phyloP scores from a whole-genome alignment of 225 moss, liverwort and hornwort species.

The Bryoerythrophyllum caledonicum region DNA sequence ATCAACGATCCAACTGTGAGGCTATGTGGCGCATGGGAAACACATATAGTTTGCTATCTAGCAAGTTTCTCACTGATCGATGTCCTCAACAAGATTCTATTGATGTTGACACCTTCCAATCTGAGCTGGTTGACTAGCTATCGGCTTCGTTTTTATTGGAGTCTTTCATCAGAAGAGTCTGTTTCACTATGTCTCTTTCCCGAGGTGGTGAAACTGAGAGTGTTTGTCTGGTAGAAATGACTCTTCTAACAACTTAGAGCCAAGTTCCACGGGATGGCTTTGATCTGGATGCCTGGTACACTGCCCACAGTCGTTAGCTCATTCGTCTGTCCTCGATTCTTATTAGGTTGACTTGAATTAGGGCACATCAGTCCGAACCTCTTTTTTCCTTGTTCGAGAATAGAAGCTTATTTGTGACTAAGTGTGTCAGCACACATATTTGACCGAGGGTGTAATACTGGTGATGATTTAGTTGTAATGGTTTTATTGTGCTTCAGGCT shows the following conservation, averaged over 20 bases:
- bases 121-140: slow-evolving; percentile 10
- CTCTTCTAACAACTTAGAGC: neutral
- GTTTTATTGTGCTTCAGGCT: slow-evolving; percentile 55
- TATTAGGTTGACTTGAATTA: slow-evolving; percentile 17
- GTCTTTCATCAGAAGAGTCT: slow-evolving; percentile 5
- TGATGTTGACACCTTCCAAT: slow-evolving; percentile 19
- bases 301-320: neutral
- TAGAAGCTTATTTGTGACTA: neutral
- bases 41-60: neutral
- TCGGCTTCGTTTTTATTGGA: neutral
- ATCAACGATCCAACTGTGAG: slow-evolving; percentile 1
- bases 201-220: neutral
- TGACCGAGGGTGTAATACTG: neutral
- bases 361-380: neutral
- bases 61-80: neutral
- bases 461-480: slow-evolving; percentile 11
- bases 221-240: neutral
- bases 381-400: neutral
- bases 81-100: neutral
- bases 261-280: slow-evolving; percentile 5
- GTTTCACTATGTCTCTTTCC: neutral
- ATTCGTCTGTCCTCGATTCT: neutral
- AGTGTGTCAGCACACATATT: neutral
- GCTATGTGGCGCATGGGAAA: slow-evolving; percentile 1
- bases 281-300: neutral